phyloP scores from a whole-genome alignment of 2,329 filamentous ascomycete genomes.

The Raffaelea deltoideospora region DNA sequence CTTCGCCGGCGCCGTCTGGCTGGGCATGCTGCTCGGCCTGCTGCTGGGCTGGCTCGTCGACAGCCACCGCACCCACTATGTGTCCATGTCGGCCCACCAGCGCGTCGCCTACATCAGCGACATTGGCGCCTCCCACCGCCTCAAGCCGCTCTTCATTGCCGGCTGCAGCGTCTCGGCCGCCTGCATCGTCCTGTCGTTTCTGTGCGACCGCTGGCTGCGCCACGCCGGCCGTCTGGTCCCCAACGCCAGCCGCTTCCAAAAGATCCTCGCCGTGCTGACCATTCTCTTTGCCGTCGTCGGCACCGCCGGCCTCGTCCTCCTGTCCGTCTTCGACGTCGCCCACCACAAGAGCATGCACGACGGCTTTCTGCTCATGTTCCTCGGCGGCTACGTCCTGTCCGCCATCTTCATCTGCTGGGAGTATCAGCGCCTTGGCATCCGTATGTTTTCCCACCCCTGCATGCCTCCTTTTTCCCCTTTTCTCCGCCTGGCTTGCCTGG shows the following conservation, averaged over 20 bases:
- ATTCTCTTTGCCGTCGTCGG: conserved; percentile 60
- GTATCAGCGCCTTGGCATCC: conserved; percentile 71
- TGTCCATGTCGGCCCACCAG: conserved; percentile 43
- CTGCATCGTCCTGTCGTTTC: conserved; percentile 67
- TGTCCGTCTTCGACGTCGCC: conserved; percentile 77
- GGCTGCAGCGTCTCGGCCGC: conserved; percentile 58
- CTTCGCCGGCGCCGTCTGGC: conserved; percentile 49
- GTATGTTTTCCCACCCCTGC: too few relatives aligned
- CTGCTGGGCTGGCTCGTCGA: conserved; percentile 54
- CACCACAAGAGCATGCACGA: conserved; percentile 53
- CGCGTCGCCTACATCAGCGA: conserved; percentile 60
- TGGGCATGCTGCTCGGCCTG: conserved; percentile 53
- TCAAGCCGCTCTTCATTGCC: conserved; percentile 68
- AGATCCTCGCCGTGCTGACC: conserved; percentile 42
- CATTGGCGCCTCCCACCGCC: conserved; percentile 35
- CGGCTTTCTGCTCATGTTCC: conserved; percentile 67
- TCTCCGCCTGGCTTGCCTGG: too few relatives aligned
- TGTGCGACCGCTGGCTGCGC: conserved; percentile 71
- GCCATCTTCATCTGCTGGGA: conserved; percentile 84
- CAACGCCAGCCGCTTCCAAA: conserved; percentile 51
- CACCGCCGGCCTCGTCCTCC: conserved; percentile 63
- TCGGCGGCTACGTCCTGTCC: conserved; percentile 69
- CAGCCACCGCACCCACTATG: conserved; percentile 37
- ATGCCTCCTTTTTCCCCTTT: background rate
- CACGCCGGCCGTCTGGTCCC: conserved; percentile 65